Conservation (phyloP, 345 rosid genomes). For the Eucalyptus polyanthemos region DNA sequence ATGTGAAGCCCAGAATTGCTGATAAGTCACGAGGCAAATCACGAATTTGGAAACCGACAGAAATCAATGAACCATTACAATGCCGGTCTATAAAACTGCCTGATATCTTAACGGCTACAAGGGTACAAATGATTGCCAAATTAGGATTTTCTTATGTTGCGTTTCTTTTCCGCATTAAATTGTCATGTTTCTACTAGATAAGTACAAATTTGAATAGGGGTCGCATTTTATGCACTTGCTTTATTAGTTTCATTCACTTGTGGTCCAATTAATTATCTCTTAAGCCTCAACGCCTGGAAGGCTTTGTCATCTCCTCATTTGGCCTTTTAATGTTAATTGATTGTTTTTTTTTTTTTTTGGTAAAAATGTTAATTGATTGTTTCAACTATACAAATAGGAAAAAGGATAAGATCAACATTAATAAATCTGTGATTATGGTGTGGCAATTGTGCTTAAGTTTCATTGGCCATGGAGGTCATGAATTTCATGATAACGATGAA, state of each 20-base stretch:
- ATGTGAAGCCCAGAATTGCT: conserved; percentile 57
- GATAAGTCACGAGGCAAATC: conserved; percentile 54
- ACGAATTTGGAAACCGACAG: conserved; percentile 57
- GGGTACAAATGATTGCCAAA: conserved; percentile 22
- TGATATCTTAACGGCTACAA: conserved; percentile 36
- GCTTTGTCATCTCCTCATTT: neutral
- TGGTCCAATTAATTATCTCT: neutral
- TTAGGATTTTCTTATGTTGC: neutral
- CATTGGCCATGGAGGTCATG: too few relatives aligned
- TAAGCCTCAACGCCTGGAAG: neutral
- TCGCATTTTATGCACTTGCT: neutral
- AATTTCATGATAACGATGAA: too few relatives aligned
- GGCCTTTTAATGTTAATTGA: neutral
- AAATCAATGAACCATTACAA: conserved; percentile 66
- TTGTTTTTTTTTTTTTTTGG: too few relatives aligned
- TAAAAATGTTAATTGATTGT: too few relatives aligned
- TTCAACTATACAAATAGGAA: neutral
- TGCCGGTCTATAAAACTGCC: conserved; percentile 65
- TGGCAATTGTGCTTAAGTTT: too few relatives aligned
- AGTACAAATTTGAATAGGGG: neutral
- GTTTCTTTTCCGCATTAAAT: neutral
- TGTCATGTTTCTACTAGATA: neutral
- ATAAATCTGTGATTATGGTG: neutral
- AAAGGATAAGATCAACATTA: neutral
- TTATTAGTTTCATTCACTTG: neutral